A percentile compares a stretch with the other conserved stretches of the same genome.
Conservation (phyloP, 2,329 filamentous ascomycete species). For the Botrytis tulipae region DNA sequence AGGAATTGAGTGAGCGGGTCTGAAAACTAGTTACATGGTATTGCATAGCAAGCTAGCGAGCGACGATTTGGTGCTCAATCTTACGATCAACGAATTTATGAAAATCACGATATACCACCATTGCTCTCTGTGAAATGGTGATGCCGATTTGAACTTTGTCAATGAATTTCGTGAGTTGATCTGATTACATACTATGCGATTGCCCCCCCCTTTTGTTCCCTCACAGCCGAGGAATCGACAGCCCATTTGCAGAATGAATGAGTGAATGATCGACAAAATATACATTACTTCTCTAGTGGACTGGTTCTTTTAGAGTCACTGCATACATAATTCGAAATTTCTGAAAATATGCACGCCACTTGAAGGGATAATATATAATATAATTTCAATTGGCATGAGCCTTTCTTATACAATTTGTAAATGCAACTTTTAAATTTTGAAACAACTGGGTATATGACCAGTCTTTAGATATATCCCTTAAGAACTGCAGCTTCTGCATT, state of each 20-base stretch:
- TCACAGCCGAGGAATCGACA: background rate
- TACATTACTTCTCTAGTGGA: too few relatives aligned
- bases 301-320: background rate
- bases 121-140: background rate
- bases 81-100: background rate
- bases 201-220: background rate
- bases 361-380: background rate
- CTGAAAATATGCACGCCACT: background rate
- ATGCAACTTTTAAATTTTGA: background rate
- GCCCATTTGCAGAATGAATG: background rate
- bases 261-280: background rate
- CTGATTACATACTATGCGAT: background rate
- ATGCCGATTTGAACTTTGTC: background rate
- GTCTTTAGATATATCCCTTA: constrained; percentile 65
- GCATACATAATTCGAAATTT: background rate
- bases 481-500: constrained; percentile 91
- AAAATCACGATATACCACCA: background rate
- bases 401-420: background rate
- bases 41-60: background rate
- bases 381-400: background rate
- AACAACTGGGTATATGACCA: constrained; percentile 1
- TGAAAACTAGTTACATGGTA: background rate
- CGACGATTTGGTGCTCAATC: background rate
- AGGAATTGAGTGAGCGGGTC: background rate
- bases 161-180: background rate